Evolutionary conservation across 352 stramenopile genomes (phyloP).

Genomic region (Phytophthora tubulina): DNA sequence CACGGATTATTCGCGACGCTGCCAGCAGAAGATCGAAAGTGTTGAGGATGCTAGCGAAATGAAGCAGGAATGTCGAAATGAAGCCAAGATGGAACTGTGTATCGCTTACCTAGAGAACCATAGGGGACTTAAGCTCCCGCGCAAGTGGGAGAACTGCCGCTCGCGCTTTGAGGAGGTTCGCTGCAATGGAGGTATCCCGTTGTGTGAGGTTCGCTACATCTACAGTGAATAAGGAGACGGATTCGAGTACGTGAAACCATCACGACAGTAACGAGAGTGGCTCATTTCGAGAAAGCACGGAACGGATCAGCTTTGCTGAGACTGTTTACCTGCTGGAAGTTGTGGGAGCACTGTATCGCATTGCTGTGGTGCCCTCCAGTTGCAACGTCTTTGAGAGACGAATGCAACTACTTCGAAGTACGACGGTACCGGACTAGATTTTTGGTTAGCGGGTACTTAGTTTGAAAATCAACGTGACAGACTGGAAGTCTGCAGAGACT

Average conservation of each 20-base stretch:
- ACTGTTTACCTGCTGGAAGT: constrained; percentile 6
- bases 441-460: neutral
- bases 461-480: neutral
- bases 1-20: constrained; percentile 16
- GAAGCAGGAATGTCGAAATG: constrained; percentile 11
- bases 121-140: constrained; percentile 22
- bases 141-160: constrained; percentile 32
- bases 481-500: neutral
- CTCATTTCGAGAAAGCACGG: constrained; percentile 15
- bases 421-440: constrained; percentile 4
- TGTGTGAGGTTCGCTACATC: constrained; percentile 5
- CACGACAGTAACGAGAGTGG: neutral
- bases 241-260: constrained; percentile 8
- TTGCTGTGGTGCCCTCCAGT: constrained; percentile 11
- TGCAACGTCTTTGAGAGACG: neutral
- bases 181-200: neutral
- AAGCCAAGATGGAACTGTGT: constrained; percentile 28
- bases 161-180: constrained; percentile 21
- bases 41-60: neutral
- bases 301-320: constrained; percentile 7
- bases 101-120: constrained; percentile 26
- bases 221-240: constrained; percentile 9
- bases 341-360: neutral
- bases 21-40: constrained; percentile 1
- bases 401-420: neutral